Conservation (phyloP, 192 early-diverging fungal species). For the Ambispora gerdemannii region DNA sequence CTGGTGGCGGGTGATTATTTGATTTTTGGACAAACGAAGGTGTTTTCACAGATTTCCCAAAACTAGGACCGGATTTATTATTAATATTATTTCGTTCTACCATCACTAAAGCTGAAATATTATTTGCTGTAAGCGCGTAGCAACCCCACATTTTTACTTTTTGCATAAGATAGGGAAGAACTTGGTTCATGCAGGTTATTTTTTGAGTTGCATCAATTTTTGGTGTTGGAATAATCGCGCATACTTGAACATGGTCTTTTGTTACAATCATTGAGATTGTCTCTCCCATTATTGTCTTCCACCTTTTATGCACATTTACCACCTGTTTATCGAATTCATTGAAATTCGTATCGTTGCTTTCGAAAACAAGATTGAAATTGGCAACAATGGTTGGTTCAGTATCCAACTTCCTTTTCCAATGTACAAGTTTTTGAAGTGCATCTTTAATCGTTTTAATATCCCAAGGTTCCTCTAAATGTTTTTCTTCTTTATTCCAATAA, state of each 20-base stretch:
- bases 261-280: constrained; percentile 14
- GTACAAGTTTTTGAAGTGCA: no score
- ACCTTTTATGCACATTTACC: constrained; percentile 9
- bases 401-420: no score
- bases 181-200: not conserved
- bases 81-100: not conserved
- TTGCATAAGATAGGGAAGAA: constrained; percentile 21
- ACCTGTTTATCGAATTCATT: not conserved
- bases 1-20: no score
- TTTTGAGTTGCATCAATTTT: constrained; percentile 1
- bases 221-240: not conserved
- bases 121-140: constrained; percentile 20
- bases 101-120: not conserved
- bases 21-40: no score
- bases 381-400: no score
- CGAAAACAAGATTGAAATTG: not conserved
- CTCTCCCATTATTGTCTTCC: constrained; percentile 16
- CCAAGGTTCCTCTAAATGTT: no score
- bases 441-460: no score
- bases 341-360: not conserved
- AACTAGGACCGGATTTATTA: not conserved
- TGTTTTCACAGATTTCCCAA: not conserved
- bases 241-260: constrained; percentile 9
- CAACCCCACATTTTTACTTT: constrained; percentile 27
- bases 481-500: no score